phyloP scores from a whole-genome alignment of 1,284 basidiomycete species.

The Mycosarcoma maydis region DNA sequence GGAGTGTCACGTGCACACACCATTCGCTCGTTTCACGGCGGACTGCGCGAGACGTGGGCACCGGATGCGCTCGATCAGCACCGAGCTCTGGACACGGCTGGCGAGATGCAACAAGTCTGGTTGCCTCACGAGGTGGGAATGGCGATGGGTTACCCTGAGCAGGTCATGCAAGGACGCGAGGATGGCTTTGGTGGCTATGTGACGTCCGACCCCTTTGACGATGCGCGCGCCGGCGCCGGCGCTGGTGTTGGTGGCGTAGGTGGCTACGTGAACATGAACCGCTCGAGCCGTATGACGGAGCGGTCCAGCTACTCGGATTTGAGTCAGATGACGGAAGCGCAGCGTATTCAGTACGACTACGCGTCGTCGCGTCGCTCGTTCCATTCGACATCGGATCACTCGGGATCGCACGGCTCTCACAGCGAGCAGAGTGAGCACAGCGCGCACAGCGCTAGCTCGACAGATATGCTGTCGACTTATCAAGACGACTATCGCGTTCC shows the following conservation, averaged over 20 bases:
- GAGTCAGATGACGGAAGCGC: constrained; percentile 51
- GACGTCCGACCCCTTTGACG: constrained; percentile 32
- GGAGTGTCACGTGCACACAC: constrained; percentile 40
- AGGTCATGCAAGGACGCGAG: constrained; percentile 1
- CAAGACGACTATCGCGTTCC: constrained; percentile 41
- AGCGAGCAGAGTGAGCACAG: constrained; percentile 22
- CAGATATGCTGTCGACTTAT: constrained; percentile 27
- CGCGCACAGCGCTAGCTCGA: constrained; percentile 18
- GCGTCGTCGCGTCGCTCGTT: constrained; percentile 42
- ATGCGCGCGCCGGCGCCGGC: constrained; percentile 4
- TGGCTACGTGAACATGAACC: constrained; percentile 44
- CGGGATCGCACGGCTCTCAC: constrained; percentile 23
- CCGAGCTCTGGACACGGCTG: constrained; percentile 5
- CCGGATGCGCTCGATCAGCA: constrained; percentile 48
- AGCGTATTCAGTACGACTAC: constrained; percentile 55
- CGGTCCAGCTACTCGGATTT: constrained; percentile 38
- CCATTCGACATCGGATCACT: constrained; percentile 24
- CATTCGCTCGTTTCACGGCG: constrained; percentile 49
- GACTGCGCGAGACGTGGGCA: constrained; percentile 57
- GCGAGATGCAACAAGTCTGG: constrained; percentile 39
- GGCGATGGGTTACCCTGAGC: constrained; percentile 6
- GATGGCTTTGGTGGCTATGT: constrained; percentile 39
- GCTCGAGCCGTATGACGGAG: constrained; percentile 51
- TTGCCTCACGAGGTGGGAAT: constrained; percentile 15
- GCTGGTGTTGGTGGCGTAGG: constrained; percentile 6